These are phyloP conservation scores for Lactarius hatsudake DNA, from an alignment of 768 basidiomycete species.

Conservation along the genomic window DNA sequence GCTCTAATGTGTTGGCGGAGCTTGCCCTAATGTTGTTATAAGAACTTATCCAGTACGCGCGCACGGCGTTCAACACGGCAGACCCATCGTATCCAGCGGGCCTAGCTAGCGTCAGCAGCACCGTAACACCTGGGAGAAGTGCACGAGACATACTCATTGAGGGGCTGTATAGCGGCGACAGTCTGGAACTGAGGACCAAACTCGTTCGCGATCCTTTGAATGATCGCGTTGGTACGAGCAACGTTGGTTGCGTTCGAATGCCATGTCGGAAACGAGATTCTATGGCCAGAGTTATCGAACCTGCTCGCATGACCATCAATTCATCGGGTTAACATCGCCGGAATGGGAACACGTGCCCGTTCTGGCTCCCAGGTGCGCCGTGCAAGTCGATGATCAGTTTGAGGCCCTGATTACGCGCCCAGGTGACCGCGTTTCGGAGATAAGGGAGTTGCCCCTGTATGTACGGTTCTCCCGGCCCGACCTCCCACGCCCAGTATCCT, in stretches of 20 bases:
- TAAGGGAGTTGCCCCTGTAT: constrained; percentile 76
- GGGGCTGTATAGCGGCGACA: constrained; percentile 65
- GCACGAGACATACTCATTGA: constrained; percentile 62
- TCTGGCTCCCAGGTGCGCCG: constrained; percentile 81
- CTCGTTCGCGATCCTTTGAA: constrained; percentile 59
- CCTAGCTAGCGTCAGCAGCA: constrained; percentile 37
- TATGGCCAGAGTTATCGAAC: constrained; percentile 81
- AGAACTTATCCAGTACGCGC: constrained; percentile 69
- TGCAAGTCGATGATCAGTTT: constrained; percentile 75
- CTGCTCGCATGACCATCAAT: constrained; percentile 38
- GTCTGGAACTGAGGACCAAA: constrained; percentile 53
- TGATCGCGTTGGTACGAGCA: constrained; percentile 60
- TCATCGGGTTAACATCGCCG: constrained; percentile 1
- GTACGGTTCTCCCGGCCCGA: constrained; percentile 75
- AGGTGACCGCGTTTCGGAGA: constrained; percentile 60
- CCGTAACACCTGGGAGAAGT: too few relatives aligned
- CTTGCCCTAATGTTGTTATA: constrained; percentile 65
- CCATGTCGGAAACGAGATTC: constrained; percentile 60
- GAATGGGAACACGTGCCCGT: constrained; percentile 50
- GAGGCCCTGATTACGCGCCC: constrained; percentile 67
- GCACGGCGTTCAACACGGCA: constrained; percentile 47
- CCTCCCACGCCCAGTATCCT: constrained; percentile 89
- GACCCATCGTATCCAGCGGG: constrained; percentile 66
- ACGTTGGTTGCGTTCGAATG: constrained; percentile 64
- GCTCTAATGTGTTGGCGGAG: constrained; percentile 57